Evolutionary conservation across 305 asterid genomes (phyloP).

Genomic region (Fraxinus floribunda): DNA sequence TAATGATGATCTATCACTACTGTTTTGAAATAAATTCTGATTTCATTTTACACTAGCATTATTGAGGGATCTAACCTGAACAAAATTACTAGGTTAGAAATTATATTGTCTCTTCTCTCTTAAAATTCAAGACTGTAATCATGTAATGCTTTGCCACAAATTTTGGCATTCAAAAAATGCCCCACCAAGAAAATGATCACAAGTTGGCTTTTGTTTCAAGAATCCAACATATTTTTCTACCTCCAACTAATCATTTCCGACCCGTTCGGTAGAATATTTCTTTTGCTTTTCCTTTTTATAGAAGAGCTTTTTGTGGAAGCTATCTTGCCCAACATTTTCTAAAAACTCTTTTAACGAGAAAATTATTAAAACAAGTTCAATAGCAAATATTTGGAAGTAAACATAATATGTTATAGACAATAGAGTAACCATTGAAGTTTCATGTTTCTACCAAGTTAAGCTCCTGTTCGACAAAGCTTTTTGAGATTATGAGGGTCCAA

Average conservation of each 20-base stretch:
- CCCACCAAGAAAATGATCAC: slow-evolving; percentile 23
- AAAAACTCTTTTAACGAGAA: no score
- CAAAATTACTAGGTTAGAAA: not conserved
- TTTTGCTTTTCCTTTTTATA: no score
- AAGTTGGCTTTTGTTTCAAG: slow-evolving; percentile 28
- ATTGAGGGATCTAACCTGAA: not conserved
- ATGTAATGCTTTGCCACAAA: slow-evolving; percentile 1
- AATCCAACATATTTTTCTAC: slow-evolving; percentile 14
- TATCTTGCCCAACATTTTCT: no score
- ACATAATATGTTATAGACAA: not conserved
- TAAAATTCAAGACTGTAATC: not conserved
- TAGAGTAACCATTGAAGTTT: not conserved
- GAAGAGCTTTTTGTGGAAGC: not conserved
- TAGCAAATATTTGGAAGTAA: not conserved
- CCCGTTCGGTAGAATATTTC: not conserved
- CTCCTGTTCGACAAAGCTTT: not conserved
- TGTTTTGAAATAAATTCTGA: not conserved
- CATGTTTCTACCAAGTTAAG: not conserved
- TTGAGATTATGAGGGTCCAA: no score
- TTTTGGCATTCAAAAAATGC: slow-evolving; percentile 11
- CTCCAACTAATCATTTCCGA: not conserved
- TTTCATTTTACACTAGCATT: not conserved
- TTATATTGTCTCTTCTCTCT: not conserved
- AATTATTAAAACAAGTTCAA: not conserved
- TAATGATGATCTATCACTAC: not conserved